Base-by-base conservation (phyloP, 495 filamentous ascomycete genomes). In the Neurospora sp. region DNA sequence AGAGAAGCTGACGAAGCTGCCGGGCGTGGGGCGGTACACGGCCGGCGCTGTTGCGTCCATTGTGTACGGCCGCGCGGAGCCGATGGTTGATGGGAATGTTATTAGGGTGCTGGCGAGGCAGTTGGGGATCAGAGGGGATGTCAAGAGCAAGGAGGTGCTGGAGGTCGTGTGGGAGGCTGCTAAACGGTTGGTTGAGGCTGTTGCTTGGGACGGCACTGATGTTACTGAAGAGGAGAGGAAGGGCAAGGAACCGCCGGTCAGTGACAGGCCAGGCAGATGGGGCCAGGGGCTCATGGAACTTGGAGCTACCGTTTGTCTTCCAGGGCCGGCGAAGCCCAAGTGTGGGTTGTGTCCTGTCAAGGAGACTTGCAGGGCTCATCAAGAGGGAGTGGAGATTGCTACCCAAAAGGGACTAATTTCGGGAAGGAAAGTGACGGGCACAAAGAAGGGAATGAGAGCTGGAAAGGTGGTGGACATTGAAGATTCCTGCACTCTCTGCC, bases 71-170 rank as follows among this genome's bases (percentile, higher is more conserved):
- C 73, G 73, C 9, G 74, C 82, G 16, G 81, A 76, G 68, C 77
- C 84, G 0, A 82, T 86, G 82, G 84, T 85, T 8, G 84, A 86
- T 76, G 84, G 84, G 68, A 86, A 86, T 72, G 83, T 86, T 27
- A 69, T 84, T 39, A 74, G 84, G 61, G 84, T 86, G 42, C 69
- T 86, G 68, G 81, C 80, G 42, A 74, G 84, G 27, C 83, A 85
- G 73, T 69, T 85, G 71, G 84, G 82, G 11, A 12, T 85, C 1
- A 73, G 78, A 11, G 83, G 77, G 22, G 81, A 85, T 73, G 80
- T 82, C 7, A 84, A 85, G 71, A 81, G 83, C 69, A 82, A 79
- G 72, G 44, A 69, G 8, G 78, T 82, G 22, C 74, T 81, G 27
- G 83, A 82, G 38, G 1, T 76, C 69, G 40, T 85, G 39, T 86